Evolutionary conservation across 139 green algal species (phyloP), one percentile per base, ranked within the genome.

Genomic region (Picocystis salinarum): DNA sequence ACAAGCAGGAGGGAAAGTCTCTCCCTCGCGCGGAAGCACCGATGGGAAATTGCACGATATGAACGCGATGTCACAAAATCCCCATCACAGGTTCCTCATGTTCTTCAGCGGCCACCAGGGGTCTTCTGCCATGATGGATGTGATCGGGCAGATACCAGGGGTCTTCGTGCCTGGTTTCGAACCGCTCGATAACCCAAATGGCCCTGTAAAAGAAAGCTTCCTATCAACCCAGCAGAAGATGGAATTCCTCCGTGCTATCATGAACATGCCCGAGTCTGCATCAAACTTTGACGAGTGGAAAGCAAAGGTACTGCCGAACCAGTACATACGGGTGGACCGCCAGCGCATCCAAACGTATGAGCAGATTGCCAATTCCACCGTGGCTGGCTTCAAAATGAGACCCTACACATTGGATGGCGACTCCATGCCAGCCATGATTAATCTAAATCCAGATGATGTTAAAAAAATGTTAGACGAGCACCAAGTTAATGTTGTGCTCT

Each of bases 81-180:
- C n/a, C n/a, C 31, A 37, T 37, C 31, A 44, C 20, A 44, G 26
- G 20, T 44, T 44, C 26, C 10, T 44, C 9, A 10, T 44, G 10
- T 44, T 44, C 36, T 44, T 44, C 36, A 44, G 36, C 36, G 36
- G 36, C 36, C 36, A 44, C 36, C 36, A 44, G 36, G 36, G 36
- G 20, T 44, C 36, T 20, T 44, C 36, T 7, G 24, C 20, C 20
- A 19, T 44, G 9, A 7, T 11, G 7, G 36, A 44, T 20, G 26
- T 44, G 36, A 7, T 44, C 36, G 36, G 36, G 20, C 26, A 19
- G 7, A 10, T 10, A 7, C 36, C 36, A 44, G 36, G 10, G 9
- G 36, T 44, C 36, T 44, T 18, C 36, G 36, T 44, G 24, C 36
- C 36, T 7, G 36, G 36, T 9, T 44, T 44, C 10, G 36, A 44